These are phyloP conservation scores for Lachnellula hyalina DNA, from an alignment of 2,329 filamentous ascomycete species.

Conservation along the genomic window DNA sequence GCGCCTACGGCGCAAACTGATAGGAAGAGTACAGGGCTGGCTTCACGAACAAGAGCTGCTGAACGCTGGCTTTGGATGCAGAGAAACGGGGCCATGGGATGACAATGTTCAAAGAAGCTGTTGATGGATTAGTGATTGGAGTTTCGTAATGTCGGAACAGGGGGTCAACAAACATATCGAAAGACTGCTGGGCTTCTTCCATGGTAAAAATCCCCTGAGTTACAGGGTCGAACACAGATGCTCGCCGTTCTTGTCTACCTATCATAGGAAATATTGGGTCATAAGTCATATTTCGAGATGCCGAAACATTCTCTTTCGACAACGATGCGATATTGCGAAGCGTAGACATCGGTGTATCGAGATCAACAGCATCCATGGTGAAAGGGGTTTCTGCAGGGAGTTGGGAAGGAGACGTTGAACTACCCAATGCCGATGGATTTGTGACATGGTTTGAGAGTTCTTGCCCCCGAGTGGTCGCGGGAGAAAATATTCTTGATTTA, in stretches of 20 bases:
- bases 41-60: conserved; percentile 9
- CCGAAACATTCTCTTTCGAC: conserved; percentile 5
- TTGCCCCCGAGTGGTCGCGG: not conserved
- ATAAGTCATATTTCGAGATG: not conserved
- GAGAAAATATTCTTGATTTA: conserved; percentile 1
- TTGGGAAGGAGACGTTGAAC: not conserved
- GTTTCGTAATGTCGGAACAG: not conserved
- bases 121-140: not conserved
- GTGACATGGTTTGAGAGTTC: not conserved
- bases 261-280: not conserved
- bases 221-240: conserved; percentile 5
- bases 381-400: conserved; percentile 5
- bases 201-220: conserved; percentile 3
- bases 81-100: conserved; percentile 16
- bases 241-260: not conserved
- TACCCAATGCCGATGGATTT: not conserved
- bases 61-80: conserved; percentile 3
- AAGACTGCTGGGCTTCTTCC: conserved; percentile 1
- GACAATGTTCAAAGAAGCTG: conserved; percentile 23
- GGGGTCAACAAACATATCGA: conserved; percentile 2
- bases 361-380: conserved; percentile 16
- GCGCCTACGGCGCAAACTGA: conserved; percentile 21
- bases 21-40: conserved; percentile 15
- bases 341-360: conserved; percentile 22
- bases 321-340: conserved; percentile 17